Conservation (phyloP, 148 eudicot genomes). For the Cornus florida region DNA sequence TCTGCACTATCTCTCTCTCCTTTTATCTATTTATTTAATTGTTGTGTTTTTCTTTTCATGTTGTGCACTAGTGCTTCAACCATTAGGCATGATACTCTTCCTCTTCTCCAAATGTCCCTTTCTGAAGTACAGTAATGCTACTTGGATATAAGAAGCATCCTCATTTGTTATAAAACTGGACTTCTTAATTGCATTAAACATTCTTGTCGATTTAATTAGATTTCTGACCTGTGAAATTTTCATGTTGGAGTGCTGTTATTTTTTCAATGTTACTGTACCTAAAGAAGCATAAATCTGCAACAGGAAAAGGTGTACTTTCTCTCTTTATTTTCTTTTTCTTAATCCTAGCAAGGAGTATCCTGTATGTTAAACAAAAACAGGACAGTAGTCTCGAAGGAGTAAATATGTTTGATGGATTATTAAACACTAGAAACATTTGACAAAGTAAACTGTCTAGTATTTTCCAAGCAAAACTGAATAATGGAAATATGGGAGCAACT, state of each 20-base stretch:
- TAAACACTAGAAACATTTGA: neutral
- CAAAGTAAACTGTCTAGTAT: neutral
- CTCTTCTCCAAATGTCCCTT: neutral
- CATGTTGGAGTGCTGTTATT: neutral
- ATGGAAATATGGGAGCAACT: neutral
- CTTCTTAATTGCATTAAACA: neutral
- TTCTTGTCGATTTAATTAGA: too few species aligned
- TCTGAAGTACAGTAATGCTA: neutral
- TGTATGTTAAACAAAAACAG: neutral
- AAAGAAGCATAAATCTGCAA: neutral
- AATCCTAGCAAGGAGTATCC: neutral
- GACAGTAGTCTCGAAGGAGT: neutral
- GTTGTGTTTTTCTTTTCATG: neutral
- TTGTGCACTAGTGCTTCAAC: neutral
- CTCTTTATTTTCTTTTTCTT: too few species aligned
- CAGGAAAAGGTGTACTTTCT: neutral
- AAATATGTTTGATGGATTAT: neutral
- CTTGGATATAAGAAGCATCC: neutral
- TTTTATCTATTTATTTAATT: neutral
- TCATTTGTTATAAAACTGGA: neutral
- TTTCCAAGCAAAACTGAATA: neutral
- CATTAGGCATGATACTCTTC: neutral
- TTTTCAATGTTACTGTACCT: neutral
- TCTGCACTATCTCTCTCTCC: slow-evolving; percentile 2
- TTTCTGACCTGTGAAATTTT: neutral